These are phyloP conservation scores for Boletus mariae DNA, from an alignment of 1,284 basidiomycete species.

Conservation along the genomic window DNA sequence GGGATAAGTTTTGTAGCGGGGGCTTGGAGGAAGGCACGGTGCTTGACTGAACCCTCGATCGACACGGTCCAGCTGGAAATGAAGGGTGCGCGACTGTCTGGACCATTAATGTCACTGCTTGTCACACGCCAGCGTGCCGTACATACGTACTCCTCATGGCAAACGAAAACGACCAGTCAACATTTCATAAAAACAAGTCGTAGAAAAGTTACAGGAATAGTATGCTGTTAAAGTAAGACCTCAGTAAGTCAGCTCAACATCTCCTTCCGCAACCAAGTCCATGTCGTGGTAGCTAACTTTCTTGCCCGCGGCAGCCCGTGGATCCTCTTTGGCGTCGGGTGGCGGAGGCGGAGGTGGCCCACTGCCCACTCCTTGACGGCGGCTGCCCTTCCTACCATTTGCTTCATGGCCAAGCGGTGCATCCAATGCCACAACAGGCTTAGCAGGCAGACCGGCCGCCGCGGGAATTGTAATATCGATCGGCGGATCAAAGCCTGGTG, in stretches of 20 bases:
- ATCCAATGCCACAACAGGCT: constrained; percentile 64
- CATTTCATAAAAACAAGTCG: constrained; percentile 29
- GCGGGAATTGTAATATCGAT: constrained; percentile 50
- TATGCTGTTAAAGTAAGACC: constrained; percentile 26
- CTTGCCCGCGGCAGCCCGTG: constrained; percentile 76
- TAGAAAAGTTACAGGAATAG: constrained; percentile 21
- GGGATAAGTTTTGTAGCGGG: constrained; percentile 13
- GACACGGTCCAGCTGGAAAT: constrained; percentile 27
- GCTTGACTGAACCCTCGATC: constrained; percentile 31
- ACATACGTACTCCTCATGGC: constrained; percentile 27
- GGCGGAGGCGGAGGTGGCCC: constrained; percentile 68
- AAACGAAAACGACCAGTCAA: constrained; percentile 15
- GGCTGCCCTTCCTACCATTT: constrained; percentile 39
- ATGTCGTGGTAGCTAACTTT: constrained; percentile 85
- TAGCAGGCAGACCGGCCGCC: constrained; percentile 70
- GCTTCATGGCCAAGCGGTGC: constrained; percentile 42
- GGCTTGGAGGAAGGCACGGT: constrained; percentile 14
- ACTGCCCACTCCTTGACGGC: constrained; percentile 37
- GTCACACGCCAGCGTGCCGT: constrained; percentile 26
- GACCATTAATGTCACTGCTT: constrained; percentile 23
- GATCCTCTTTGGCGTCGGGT: constrained; percentile 82
- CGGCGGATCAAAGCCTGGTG: constrained; percentile 46
- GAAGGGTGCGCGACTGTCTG: constrained; percentile 16
- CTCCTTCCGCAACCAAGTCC: constrained; percentile 83
- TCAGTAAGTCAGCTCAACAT: constrained; percentile 76